Evolutionary conservation across 495 filamentous ascomycete species (phyloP).

Genomic region (Neurospora sp.): DNA sequence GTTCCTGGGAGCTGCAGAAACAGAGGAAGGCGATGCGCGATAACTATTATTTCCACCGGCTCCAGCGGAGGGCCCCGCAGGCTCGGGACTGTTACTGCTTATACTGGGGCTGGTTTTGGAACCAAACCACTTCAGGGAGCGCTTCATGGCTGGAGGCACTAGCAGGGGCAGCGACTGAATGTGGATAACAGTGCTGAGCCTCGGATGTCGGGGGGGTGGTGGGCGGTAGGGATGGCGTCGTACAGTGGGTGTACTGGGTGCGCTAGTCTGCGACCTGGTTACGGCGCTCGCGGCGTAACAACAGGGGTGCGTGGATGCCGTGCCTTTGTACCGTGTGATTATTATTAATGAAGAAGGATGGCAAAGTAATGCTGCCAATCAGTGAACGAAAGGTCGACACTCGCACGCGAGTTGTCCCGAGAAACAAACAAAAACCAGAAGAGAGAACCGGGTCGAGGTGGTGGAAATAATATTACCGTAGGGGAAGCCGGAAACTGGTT

Average conservation of each 20-base stretch:
- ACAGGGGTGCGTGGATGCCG: background rate
- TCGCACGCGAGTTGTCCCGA: background rate
- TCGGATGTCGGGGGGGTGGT: conserved; percentile 6
- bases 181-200: conserved; percentile 20
- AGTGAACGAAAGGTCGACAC: background rate
- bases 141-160: conserved; percentile 18
- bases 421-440: background rate
- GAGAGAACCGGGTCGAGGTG: background rate
- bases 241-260: background rate
- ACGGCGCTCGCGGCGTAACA: background rate
- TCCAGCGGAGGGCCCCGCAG: conserved; percentile 17
- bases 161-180: conserved; percentile 8
- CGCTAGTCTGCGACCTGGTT: background rate
- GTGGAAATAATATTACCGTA: background rate
- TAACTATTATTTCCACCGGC: conserved; percentile 22
- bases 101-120: conserved; percentile 14
- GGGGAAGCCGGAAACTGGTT: background rate
- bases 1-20: conserved; percentile 6
- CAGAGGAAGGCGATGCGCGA: conserved; percentile 19
- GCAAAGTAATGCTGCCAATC: background rate
- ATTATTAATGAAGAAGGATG: background rate
- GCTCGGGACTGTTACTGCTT: conserved; percentile 12
- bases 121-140: conserved; percentile 20
- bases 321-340: background rate
- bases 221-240: background rate